phyloP scores from a whole-genome alignment of 176 grass and related monocot genomes.

The Raddia guianensis region DNA sequence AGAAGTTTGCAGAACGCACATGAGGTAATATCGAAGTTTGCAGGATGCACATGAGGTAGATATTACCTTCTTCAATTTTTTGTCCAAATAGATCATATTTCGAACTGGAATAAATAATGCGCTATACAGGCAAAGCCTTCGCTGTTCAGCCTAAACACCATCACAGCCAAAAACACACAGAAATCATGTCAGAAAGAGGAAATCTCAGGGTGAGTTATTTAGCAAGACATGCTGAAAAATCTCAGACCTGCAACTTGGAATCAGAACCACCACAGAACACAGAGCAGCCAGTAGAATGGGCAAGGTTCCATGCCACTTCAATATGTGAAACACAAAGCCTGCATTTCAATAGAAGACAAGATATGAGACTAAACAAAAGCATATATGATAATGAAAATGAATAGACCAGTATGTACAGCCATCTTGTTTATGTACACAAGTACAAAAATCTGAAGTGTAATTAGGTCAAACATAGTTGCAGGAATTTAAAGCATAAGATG shows the following conservation, averaged over 20 bases:
- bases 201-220: neutral
- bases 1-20: conserved; percentile 19
- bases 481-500: neutral
- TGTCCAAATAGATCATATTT: conserved; percentile 72
- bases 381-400: conserved; percentile 17
- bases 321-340: conserved; percentile 74
- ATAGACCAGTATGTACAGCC: neutral
- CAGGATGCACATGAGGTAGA: conserved; percentile 9
- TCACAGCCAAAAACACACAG: neutral
- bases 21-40: neutral
- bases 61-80: conserved; percentile 79
- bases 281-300: conserved; percentile 59
- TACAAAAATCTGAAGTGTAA: conserved; percentile 24
- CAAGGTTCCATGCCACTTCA: conserved; percentile 84
- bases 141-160: conserved; percentile 77
- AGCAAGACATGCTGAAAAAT: conserved; percentile 14
- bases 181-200: neutral
- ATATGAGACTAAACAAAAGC: conserved; percentile 15
- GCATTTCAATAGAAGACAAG: conserved; percentile 27
- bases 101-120: conserved; percentile 69
- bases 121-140: conserved; percentile 79
- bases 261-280: conserved; percentile 60
- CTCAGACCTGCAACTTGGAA: conserved; percentile 47
- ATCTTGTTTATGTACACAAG: neutral
- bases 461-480: neutral